phyloP scores from a whole-genome alignment of 225 moss, liverwort and hornwort genomes.

The Pseudoscleropodium purum region DNA sequence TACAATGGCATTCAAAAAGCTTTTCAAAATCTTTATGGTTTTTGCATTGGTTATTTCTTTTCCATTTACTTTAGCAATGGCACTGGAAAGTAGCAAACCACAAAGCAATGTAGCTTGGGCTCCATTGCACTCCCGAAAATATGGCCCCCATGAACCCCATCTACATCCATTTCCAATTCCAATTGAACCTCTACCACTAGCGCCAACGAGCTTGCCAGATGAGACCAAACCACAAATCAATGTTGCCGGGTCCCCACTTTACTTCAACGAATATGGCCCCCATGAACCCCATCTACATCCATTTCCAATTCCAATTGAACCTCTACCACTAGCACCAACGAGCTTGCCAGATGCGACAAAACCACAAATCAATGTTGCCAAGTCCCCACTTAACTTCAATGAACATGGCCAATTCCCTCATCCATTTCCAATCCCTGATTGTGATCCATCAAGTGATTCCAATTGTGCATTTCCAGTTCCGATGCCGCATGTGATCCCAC shows the following conservation, averaged over 20 bases:
- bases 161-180: not conserved
- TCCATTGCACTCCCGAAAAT: not conserved
- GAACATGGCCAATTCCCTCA: not conserved
- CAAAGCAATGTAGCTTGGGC: not conserved
- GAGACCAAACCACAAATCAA: too few species aligned
- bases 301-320: not conserved
- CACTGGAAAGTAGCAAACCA: not conserved
- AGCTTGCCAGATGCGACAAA: not conserved
- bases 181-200: too few species aligned
- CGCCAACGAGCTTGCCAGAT: too few species aligned
- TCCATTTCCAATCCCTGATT: not conserved
- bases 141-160: too few species aligned
- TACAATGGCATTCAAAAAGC: not conserved
- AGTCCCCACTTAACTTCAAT: not conserved
- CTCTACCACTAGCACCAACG: accelerated
- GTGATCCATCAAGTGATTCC: not conserved
- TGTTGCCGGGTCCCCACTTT: too few species aligned
- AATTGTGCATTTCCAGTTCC: not conserved
- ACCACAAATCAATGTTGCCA: not conserved
- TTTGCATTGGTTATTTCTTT: not conserved
- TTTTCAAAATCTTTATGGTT: not conserved
- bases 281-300: too few species aligned
- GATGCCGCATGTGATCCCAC: accelerated
- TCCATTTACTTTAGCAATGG: not conserved
- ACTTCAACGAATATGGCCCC: not conserved